Evolutionary conservation across 192 early-diverging fungal species (phyloP).

Genomic region (Oehlia diaphana): DNA sequence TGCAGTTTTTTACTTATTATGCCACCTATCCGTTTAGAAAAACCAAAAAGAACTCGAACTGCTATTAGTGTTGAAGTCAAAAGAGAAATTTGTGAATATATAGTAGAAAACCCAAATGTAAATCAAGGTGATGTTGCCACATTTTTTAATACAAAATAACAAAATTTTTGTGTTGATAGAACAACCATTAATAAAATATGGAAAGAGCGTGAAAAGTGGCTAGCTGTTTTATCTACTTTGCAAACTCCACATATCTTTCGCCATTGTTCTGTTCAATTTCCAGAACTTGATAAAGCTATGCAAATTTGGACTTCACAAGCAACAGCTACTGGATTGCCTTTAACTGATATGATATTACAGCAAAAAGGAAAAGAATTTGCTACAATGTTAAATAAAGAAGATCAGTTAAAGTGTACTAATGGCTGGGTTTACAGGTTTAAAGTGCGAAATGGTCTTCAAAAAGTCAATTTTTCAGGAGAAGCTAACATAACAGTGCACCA

Average conservation of each 20-base stretch:
- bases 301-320: background rate
- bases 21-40: too few relatives aligned
- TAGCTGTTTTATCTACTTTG: too few relatives aligned
- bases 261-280: background rate
- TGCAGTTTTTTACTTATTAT: too few relatives aligned
- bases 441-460: background rate
- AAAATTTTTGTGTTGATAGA: too few relatives aligned
- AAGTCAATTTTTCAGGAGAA: background rate
- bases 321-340: background rate
- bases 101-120: too few relatives aligned
- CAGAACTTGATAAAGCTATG: background rate
- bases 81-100: too few relatives aligned
- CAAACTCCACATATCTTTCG: background rate
- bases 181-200: too few relatives aligned
- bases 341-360: background rate
- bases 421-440: slow-evolving; percentile 8
- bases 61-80: too few relatives aligned
- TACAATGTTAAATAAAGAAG: background rate
- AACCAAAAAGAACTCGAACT: too few relatives aligned
- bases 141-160: too few relatives aligned
- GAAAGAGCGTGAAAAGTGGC: too few relatives aligned
- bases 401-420: background rate
- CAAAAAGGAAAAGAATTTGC: slow-evolving; percentile 2
- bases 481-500: background rate
- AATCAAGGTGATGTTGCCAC: too few relatives aligned